Evolutionary conservation across 768 basidiomycete species (phyloP).

Genomic region (Cytidiella melzeri): DNA sequence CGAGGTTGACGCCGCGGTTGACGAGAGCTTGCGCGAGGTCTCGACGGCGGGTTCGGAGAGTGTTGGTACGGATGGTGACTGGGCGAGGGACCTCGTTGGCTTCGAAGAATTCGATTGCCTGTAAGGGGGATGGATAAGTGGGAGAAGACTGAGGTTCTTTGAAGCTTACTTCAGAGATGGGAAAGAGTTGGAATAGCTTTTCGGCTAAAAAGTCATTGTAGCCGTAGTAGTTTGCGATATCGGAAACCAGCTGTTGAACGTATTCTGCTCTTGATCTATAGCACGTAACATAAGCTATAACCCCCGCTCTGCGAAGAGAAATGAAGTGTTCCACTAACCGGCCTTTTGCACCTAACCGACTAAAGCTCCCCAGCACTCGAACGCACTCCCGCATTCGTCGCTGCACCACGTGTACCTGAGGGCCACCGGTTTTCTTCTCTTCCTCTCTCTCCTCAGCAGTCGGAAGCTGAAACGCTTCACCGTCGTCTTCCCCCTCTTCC

Average conservation of each 20-base stretch:
- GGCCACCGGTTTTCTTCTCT: slow-evolving; percentile 62
- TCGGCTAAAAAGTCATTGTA: slow-evolving; percentile 95
- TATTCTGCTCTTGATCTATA: slow-evolving; percentile 85
- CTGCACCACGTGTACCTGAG: slow-evolving; percentile 72
- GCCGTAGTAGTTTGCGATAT: slow-evolving; percentile 94
- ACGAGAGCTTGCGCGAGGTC: slow-evolving; percentile 92
- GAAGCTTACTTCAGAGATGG: slow-evolving; percentile 74
- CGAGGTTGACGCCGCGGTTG: slow-evolving; percentile 94
- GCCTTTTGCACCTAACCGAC: slow-evolving; percentile 55
- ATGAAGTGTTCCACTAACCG: slow-evolving; percentile 40
- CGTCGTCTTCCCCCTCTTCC: slow-evolving; percentile 35
- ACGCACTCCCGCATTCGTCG: slow-evolving; percentile 75
- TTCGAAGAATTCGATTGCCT: slow-evolving; percentile 99
- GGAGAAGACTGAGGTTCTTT: background rate
- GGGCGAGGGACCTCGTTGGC: slow-evolving; percentile 94
- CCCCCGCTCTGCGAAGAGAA: background rate
- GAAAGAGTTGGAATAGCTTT: slow-evolving; percentile 91
- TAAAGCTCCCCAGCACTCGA: slow-evolving; percentile 67
- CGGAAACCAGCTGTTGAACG: slow-evolving; percentile 76
- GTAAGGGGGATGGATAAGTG: no score
- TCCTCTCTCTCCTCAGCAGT: slow-evolving; percentile 66
- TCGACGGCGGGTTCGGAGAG: slow-evolving; percentile 84
- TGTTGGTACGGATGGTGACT: slow-evolving; percentile 97
- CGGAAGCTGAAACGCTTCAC: slow-evolving; percentile 56
- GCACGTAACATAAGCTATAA: slow-evolving; percentile 3